Evolutionary conservation across 345 rosid species (phyloP), one percentile per base, ranked within the genome.

Genomic region (Acer yangbiense): DNA sequence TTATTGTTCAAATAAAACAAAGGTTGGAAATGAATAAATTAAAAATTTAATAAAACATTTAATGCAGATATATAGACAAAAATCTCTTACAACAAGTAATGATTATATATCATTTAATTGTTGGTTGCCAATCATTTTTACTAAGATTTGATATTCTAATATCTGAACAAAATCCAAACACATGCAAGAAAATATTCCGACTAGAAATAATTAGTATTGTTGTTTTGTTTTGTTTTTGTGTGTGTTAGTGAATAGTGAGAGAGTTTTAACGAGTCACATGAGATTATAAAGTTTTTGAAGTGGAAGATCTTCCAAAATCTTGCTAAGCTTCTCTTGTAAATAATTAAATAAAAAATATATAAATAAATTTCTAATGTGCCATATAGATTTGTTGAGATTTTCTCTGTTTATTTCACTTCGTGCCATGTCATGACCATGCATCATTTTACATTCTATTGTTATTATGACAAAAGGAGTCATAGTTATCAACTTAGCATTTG

Each of bases 341-440:
- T 57, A 76, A 63, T 76, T 17, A 68, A 63, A 3, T 20, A 39
- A 21, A 6, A 41, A 3, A 62, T 55, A 58, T 46, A 43, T 0
- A 16, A 64, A 63, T 55, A 58, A 65, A 1, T 61, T 65, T 72
- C 0, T 10, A n/a, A 69, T 83, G 55, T 64, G 70, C 71, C 73
- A 27, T 69, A 44, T 82, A 82, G 85, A 88, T 84, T 79, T 81
- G 48, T 80, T 75, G 58, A 77, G 84, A 83, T 81, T 84, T 83
- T 43, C 27, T 41, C 57, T 58, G 65, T 77, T 73, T 71, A 77
- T 81, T 79, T 76, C 63, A 77, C 63, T 61, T 79, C 79, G 35
- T 79, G 68, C 70, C 88, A 86, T 86, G 75, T 23, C 25, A 23
- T 84, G 82, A 71, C 71, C 48, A 21, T 76, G 6, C 46, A 32